Conservation (phyloP, 768 basidiomycete species). For the Mycena crocata region DNA sequence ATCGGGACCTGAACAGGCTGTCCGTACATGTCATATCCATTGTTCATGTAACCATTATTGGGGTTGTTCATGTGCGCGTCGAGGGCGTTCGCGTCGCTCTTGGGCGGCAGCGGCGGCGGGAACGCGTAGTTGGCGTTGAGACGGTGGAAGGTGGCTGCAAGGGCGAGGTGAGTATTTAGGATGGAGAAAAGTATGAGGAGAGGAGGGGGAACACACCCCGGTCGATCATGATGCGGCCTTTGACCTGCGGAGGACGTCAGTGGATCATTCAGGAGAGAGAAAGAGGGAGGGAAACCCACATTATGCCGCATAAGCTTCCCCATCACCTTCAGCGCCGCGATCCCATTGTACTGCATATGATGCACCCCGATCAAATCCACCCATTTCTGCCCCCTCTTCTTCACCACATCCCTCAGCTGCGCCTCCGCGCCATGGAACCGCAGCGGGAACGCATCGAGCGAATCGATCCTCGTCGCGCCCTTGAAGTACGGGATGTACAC, state of each 20-base stretch:
- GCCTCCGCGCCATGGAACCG: constrained; percentile 60
- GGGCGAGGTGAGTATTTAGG: not conserved
- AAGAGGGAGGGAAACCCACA: constrained; percentile 44
- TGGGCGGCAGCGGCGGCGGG: constrained; percentile 49
- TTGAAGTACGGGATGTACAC: constrained; percentile 57
- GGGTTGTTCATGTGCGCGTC: too few species aligned
- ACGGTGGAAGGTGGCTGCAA: constrained; percentile 60
- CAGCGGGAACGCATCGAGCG: constrained; percentile 65
- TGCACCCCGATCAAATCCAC: constrained; percentile 62
- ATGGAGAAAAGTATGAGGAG: not conserved
- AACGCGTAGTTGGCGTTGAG: constrained; percentile 63
- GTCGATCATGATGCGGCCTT: constrained; percentile 72
- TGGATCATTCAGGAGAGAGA: not conserved
- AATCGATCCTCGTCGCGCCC: constrained; percentile 63
- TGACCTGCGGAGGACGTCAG: constrained; percentile 50
- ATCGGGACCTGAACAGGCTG: constrained; percentile 30
- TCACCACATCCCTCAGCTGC: constrained; percentile 52
- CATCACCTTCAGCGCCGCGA: constrained; percentile 53
- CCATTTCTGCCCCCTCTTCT: constrained; percentile 70
- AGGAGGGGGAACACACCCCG: constrained; percentile 48
- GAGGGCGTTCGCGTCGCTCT: constrained; percentile 24
- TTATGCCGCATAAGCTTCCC: constrained; percentile 60
- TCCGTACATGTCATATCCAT: constrained; percentile 37
- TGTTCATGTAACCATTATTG: not conserved
- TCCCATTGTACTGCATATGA: constrained; percentile 68